A percentile compares a stretch with the other conserved stretches of the same genome.
Conservation (phyloP, 1,284 basidiomycete species). For the Calocybe gambosa region DNA sequence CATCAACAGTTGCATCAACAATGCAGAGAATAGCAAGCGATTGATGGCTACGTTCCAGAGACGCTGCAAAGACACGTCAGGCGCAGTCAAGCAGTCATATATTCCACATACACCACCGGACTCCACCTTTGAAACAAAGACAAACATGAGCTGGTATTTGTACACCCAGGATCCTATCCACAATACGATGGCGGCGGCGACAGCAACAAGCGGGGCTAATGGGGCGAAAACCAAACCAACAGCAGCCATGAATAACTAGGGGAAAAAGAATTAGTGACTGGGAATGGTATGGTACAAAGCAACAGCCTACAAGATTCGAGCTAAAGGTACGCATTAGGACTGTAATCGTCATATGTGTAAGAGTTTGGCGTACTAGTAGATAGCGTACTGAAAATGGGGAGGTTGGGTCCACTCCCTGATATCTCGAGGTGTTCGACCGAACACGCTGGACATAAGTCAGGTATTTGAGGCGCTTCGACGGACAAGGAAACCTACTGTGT, state of each 20-base stretch:
- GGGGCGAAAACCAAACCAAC: slow-evolving; percentile 90
- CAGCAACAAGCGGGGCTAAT: slow-evolving; percentile 81
- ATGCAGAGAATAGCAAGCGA: slow-evolving; percentile 65
- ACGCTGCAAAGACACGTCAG: slow-evolving; percentile 41
- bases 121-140: slow-evolving; percentile 82
- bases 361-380: slow-evolving; percentile 68
- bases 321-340: slow-evolving; percentile 29
- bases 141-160: slow-evolving; percentile 94
- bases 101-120: slow-evolving; percentile 74
- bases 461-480: background rate
- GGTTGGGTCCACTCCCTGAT: slow-evolving; percentile 96
- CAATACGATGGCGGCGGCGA: slow-evolving; percentile 74
- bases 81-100: slow-evolving; percentile 1
- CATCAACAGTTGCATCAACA: slow-evolving; percentile 86
- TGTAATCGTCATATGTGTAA: background rate
- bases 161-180: slow-evolving; percentile 80
- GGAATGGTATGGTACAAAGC: background rate
- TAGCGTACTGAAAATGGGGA: slow-evolving; percentile 85
- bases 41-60: slow-evolving; percentile 93
- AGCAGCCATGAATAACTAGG: slow-evolving; percentile 77
- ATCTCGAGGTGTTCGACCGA: slow-evolving; percentile 95
- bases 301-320: slow-evolving; percentile 51
- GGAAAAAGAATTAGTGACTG: slow-evolving; percentile 7
- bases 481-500: slow-evolving; percentile 40
- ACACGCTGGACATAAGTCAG: slow-evolving; percentile 42